Conservation (phyloP, 1,284 basidiomycete species). For the Moesziomyces aphidis region DNA sequence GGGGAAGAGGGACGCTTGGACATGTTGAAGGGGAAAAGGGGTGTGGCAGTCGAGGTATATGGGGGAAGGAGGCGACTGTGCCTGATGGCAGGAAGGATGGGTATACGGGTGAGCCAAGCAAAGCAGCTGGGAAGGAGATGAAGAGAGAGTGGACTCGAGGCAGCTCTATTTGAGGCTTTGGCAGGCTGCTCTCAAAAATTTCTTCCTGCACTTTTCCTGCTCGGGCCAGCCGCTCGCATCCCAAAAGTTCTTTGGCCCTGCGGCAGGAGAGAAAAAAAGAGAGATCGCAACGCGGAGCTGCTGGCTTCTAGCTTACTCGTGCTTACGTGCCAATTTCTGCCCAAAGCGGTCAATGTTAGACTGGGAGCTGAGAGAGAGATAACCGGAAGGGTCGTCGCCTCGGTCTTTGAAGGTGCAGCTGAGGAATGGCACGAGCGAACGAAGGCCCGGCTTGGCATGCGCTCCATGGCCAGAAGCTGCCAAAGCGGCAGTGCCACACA, state of each 20-base stretch:
- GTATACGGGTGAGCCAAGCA: slow-evolving; percentile 41
- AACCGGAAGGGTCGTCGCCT: slow-evolving; percentile 31
- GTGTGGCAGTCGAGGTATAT: not conserved
- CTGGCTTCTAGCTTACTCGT: slow-evolving; percentile 7
- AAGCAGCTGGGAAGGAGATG: slow-evolving; percentile 27
- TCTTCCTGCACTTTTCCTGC: slow-evolving; percentile 9
- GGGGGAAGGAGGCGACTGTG: slow-evolving; percentile 8
- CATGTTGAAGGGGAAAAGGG: slow-evolving; percentile 13
- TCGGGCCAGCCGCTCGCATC: slow-evolving; percentile 2
- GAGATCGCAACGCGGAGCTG: not conserved
- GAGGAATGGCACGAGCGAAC: not conserved
- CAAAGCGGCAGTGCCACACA: too few species aligned
- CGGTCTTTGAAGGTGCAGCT: not conserved
- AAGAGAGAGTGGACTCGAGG: slow-evolving; percentile 7
- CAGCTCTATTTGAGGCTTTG: slow-evolving; percentile 16
- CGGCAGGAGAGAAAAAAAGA: not conserved
- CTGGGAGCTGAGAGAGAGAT: not conserved
- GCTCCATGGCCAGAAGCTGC: not conserved
- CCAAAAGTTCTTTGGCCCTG: not conserved
- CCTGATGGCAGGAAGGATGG: slow-evolving; percentile 8
- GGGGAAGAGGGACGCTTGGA: slow-evolving; percentile 49
- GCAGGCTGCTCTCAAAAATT: slow-evolving; percentile 21
- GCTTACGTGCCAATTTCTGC: not conserved
- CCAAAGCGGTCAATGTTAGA: slow-evolving; percentile 4
- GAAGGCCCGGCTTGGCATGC: not conserved